phyloP scores from a whole-genome alignment of 73 alveolate genomes.

The Tetrahymena malaccensis region DNA sequence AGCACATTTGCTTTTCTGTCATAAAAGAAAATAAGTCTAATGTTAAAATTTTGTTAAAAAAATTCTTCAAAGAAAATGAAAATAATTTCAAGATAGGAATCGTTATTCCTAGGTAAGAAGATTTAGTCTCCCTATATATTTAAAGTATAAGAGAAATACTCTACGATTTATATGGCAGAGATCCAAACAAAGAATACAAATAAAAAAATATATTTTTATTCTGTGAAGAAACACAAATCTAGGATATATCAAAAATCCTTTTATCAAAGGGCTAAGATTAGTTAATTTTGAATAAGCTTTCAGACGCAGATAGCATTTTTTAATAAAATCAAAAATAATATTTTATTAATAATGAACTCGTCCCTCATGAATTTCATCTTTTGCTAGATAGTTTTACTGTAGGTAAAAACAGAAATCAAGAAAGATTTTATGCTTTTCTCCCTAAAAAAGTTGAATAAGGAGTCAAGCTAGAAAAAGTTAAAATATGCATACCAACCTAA shows the following conservation, averaged over 20 bases:
- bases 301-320: background rate
- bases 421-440: background rate
- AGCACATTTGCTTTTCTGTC: background rate
- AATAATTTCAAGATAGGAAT: background rate
- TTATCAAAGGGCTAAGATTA: background rate
- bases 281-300: background rate
- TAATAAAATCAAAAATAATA: background rate
- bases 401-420: background rate
- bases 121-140: background rate
- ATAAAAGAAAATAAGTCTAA: background rate
- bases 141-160: background rate
- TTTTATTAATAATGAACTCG: background rate
- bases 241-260: background rate
- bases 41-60: background rate
- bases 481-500: background rate
- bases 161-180: background rate
- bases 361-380: background rate
- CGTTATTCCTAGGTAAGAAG: background rate
- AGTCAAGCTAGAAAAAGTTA: background rate
- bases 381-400: background rate
- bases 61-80: background rate
- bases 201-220: background rate
- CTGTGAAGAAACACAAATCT: background rate
- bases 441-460: background rate
- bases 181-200: background rate